Conservation (phyloP, 2,329 filamentous ascomycete genomes). For the Cadophora gregata region DNA sequence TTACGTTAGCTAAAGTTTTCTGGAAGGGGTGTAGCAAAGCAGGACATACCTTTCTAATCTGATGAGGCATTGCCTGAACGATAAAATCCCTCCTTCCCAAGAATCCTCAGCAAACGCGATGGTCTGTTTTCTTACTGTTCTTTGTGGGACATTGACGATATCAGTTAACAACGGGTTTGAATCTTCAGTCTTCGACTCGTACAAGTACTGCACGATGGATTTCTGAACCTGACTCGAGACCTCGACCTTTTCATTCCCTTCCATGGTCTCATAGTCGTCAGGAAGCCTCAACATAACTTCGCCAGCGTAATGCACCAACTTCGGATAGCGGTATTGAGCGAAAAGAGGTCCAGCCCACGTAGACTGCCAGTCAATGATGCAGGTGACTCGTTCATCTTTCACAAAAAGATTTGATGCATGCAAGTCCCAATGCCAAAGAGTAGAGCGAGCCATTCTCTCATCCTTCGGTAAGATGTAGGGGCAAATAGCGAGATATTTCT, state of each 20-base stretch:
- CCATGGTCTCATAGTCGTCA: slow-evolving; percentile 36
- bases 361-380: slow-evolving; percentile 48
- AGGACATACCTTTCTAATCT: slow-evolving; percentile 35
- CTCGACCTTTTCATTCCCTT: slow-evolving; percentile 39
- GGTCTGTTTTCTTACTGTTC: slow-evolving; percentile 38
- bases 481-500: slow-evolving; percentile 44
- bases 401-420: slow-evolving; percentile 49
- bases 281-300: slow-evolving; percentile 41
- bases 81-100: slow-evolving; percentile 44
- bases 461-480: slow-evolving; percentile 43
- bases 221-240: slow-evolving; percentile 35
- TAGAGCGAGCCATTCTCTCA: slow-evolving; percentile 36
- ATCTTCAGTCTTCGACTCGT: slow-evolving; percentile 42
- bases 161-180: slow-evolving; percentile 40
- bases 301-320: slow-evolving; percentile 42
- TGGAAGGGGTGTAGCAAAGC: slow-evolving; percentile 14
- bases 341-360: slow-evolving; percentile 29
- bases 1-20: slow-evolving; percentile 21
- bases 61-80: slow-evolving; percentile 44
- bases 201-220: slow-evolving; percentile 39
- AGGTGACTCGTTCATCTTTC: slow-evolving; percentile 43
- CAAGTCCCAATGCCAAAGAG: slow-evolving; percentile 50
- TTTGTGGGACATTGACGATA: slow-evolving; percentile 39
- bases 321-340: slow-evolving; percentile 38
- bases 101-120: slow-evolving; percentile 42